Evolutionary conservation across 1,139 yeast species (phyloP), one percentile per base, ranked within the genome.

Genomic region (Blastobotrys buckinghamii): DNA sequence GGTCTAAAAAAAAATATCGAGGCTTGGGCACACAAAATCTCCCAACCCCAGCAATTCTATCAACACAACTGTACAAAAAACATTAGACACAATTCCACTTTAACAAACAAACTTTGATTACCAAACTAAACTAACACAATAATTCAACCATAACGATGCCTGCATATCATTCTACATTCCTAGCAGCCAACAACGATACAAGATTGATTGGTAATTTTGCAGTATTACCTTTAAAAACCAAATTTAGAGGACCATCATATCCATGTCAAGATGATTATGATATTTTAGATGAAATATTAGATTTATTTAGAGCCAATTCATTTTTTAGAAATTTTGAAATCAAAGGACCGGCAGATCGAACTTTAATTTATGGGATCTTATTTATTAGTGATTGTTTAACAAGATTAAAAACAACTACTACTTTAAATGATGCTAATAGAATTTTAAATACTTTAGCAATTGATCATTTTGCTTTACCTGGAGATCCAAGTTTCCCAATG

Each of bases 321-420:
- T 90, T 92, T 70, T 92, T 94, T 77, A 84, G 87, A 65, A 92
- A 92, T 74, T 94, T 92, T 68, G 98, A 94, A 70, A 89, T 92
- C 70, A 88, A 88, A 66, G 96, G 97, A 12, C 88, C 95, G 17
- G 85, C 97, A 2, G 99, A 92, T 68, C 77, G 99, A 58, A 78
- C 92, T n/a, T 74, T 92, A 54, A 90, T 94, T 61, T 92, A 92
- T 65, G 99, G 98, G n/a, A 92, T 92, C 52, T 73, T 94, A 53
- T 92, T 81, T 65, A 79, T 87, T 39, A 85, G 94, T 51, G 95
- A 88, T 63, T 88, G 97, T 67, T 74, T 92, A 55, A 74, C 82
- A 46, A 77, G 81, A 53, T 72, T 92, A 58, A 67, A 60, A 48
- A 52, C 63, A 27, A 48, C 58, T 36, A 67, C 67, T 2, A 49